Evolutionary conservation across 768 basidiomycete species (phyloP), one percentile per base, ranked within the genome.

Genomic region (Termitomyces sp.): DNA sequence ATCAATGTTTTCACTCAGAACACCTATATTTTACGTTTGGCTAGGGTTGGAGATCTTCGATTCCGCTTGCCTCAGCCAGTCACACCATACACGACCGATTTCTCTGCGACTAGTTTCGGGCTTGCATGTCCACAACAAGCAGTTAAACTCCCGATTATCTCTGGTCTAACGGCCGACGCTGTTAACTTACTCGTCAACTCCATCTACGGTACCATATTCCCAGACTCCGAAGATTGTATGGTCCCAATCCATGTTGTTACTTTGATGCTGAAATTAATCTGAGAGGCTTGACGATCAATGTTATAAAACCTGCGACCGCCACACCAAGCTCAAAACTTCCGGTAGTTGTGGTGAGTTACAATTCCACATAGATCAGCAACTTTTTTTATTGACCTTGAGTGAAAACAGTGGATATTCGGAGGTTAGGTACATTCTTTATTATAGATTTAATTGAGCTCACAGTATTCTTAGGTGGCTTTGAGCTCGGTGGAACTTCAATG

Each of bases 81-180:
- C 26, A 54, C 68, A 0, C 63, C 75, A 16, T 82, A 81, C 64
- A 74, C 56, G 2, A 74, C 74, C 16, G 69, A 63, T 12, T 66
- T 74, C 49, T 66, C 66, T 35, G 82, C 77, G 5, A 77, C 72
- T 0, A 59, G 67, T 0, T 80, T 75, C 61, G 82, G 81, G 0
- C 72, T 73, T 10, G 69, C 79, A n/a, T 85, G 82, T 58, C 79
- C 79, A 4, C 79, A 81, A 51, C 78, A 80, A 60, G 66, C 67
- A 26, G 56, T 72, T 2, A 62, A 62, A n/a, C 62, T 76, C 8
- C 74, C 76, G 2, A 40, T 70, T 2, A 66, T 70, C n/a, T 64
- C 66, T 2, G 68, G 69, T 16, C 61, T 74, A 5, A 56, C 69
- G 4, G 66, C 70, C 12, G 65, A 73, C 23, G 66, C 64, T n/a